These are phyloP conservation scores for Trichoderma koningiopsis DNA, from an alignment of 2,329 filamentous ascomycete genomes.

Conservation along the genomic window DNA sequence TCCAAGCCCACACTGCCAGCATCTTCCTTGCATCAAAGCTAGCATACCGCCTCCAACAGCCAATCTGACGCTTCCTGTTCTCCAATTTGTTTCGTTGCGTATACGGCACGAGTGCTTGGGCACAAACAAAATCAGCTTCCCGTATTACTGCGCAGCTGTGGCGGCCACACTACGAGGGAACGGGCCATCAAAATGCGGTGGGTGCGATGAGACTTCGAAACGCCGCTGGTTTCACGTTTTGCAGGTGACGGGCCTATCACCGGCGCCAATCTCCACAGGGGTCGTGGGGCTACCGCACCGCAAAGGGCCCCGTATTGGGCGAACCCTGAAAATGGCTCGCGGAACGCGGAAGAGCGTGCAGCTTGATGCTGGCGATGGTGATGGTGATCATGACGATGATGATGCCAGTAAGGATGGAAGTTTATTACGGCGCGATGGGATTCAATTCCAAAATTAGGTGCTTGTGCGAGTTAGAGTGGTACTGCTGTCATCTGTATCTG, in stretches of 20 bases:
- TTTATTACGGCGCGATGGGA: not conserved
- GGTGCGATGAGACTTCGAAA: constrained; percentile 30
- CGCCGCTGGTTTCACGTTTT: constrained; percentile 34
- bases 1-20: not conserved
- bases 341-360: not conserved
- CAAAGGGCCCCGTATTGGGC: constrained; percentile 5
- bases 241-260: constrained; percentile 29
- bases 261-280: constrained; percentile 9
- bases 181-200: constrained; percentile 19
- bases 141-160: not conserved
- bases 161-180: not conserved
- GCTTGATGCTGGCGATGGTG: not conserved
- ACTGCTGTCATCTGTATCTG: not conserved
- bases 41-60: not conserved
- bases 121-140: not conserved
- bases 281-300: not conserved
- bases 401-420: not conserved
- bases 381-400: not conserved
- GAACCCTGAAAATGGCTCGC: constrained; percentile 22
- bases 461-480: not conserved
- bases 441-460: not conserved
- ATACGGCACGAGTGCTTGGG: not conserved
- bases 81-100: not conserved
- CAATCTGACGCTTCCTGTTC: not conserved
- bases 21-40: not conserved